Conservation (phyloP, 2,329 filamentous ascomycete genomes). For the Paracoccidioides brasiliensis region DNA sequence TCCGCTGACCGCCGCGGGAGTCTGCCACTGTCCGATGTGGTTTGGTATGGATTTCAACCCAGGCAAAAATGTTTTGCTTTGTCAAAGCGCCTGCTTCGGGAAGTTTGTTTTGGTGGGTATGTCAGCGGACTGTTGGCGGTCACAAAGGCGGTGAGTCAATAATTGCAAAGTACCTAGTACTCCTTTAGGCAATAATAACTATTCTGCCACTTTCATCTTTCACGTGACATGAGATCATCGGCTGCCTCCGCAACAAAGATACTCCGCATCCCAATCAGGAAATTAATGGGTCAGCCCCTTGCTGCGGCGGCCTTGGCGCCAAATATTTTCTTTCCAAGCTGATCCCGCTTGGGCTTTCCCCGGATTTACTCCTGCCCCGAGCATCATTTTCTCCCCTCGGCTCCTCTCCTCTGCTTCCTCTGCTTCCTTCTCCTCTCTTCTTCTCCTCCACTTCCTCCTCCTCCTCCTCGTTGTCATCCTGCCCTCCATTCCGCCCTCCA, state of each 20-base stretch:
- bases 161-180: neutral
- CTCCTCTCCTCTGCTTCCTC: neutral
- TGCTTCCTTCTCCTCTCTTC: neutral
- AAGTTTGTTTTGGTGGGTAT: conserved; percentile 1
- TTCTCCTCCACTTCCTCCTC: neutral
- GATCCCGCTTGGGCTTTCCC: conserved; percentile 2
- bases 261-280: neutral
- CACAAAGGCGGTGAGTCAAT: neutral
- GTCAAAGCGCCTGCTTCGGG: neutral
- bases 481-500: neutral
- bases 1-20: neutral
- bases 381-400: neutral
- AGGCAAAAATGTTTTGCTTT: neutral
- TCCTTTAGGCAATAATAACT: neutral
- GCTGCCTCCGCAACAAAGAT: neutral
- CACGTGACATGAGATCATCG: too few relatives aligned
- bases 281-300: neutral
- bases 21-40: neutral
- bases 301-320: neutral
- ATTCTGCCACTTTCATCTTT: neutral
- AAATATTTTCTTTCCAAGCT: neutral
- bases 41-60: neutral
- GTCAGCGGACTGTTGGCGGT: neutral
- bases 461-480: too few relatives aligned
- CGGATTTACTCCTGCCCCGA: conserved; percentile 4